phyloP scores from a whole-genome alignment of 768 basidiomycete genomes.

The Hygrophoropsis aurantiaca region DNA sequence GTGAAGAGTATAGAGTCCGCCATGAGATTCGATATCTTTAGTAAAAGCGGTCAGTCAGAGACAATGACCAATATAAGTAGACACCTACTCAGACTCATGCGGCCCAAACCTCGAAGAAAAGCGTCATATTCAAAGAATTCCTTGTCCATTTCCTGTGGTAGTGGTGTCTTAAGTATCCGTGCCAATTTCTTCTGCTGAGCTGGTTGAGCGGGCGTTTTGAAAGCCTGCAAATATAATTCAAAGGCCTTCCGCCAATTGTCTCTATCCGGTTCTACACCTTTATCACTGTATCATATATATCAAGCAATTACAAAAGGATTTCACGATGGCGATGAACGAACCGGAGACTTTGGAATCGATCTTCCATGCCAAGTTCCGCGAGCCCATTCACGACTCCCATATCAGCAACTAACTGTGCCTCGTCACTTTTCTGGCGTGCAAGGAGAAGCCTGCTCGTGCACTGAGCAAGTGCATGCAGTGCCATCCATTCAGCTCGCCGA shows the following conservation, averaged over 20 bases:
- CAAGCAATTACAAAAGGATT: neutral
- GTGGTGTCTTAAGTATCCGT: conserved; percentile 48
- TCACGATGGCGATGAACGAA: neutral
- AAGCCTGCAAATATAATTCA: conserved; percentile 55
- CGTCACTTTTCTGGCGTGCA: conserved; percentile 45
- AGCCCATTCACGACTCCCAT: conserved; percentile 58
- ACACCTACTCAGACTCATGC: conserved; percentile 71
- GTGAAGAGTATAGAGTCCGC: conserved; percentile 83
- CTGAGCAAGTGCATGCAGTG: conserved; percentile 67
- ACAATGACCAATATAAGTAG: conserved; percentile 2
- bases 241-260: conserved; percentile 69
- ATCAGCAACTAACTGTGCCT: conserved; percentile 36
- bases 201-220: conserved; percentile 53
- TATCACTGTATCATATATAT: conserved; percentile 22
- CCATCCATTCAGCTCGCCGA: conserved; percentile 64
- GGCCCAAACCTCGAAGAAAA: conserved; percentile 70
- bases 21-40: conserved; percentile 79
- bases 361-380: conserved; percentile 78
- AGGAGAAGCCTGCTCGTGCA: conserved; percentile 65
- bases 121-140: conserved; percentile 76
- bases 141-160: conserved; percentile 47
- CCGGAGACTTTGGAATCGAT: conserved; percentile 44
- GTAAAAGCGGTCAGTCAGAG: conserved; percentile 4
- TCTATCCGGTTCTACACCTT: conserved; percentile 55
- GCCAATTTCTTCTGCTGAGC: conserved; percentile 58